Percentiles rank a stretch among this genome's conserved stretches.
Conservation (phyloP, 2,329 filamentous ascomycete species). For the Aspergillus persii region DNA sequence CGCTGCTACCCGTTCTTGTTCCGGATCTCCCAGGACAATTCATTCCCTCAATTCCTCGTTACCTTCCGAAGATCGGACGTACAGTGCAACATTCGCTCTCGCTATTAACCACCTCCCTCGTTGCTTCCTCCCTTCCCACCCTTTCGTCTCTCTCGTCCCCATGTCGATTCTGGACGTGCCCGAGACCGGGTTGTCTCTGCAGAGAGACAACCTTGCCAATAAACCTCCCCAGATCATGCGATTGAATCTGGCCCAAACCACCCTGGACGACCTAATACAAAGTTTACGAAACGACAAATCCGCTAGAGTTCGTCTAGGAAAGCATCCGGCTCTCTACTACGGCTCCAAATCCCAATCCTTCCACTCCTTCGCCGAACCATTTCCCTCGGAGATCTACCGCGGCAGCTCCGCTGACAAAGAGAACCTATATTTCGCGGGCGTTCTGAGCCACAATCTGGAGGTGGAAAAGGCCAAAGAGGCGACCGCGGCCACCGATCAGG, state of each 20-base stretch:
- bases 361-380: slow-evolving; percentile 52
- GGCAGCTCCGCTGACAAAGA: slow-evolving; percentile 41
- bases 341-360: slow-evolving; percentile 57
- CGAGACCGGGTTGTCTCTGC: slow-evolving; percentile 41
- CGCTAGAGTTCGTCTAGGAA: slow-evolving; percentile 47
- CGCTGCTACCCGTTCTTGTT: slow-evolving; percentile 34
- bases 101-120: slow-evolving; percentile 2
- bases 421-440: slow-evolving; percentile 55
- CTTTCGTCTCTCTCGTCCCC: slow-evolving; percentile 10
- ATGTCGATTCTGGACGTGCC: slow-evolving; percentile 40
- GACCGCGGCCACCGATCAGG: slow-evolving; percentile 57
- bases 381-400: slow-evolving; percentile 59
- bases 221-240: slow-evolving; percentile 47
- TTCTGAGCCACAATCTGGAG: slow-evolving; percentile 57
- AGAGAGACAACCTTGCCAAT: slow-evolving; percentile 28
- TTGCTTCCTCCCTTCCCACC: slow-evolving; percentile 4
- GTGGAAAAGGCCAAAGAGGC: slow-evolving; percentile 55
- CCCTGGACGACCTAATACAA: slow-evolving; percentile 47
- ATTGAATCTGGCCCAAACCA: slow-evolving; percentile 44
- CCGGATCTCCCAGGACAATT: slow-evolving; percentile 17
- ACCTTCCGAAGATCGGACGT: slow-evolving; percentile 5
- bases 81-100: slow-evolving; percentile 2
- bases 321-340: slow-evolving; percentile 55
- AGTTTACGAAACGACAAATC: slow-evolving; percentile 42
- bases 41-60: slow-evolving; percentile 14